Conservation (phyloP, 73 alveolate species). For the Halteria grandinella region DNA sequence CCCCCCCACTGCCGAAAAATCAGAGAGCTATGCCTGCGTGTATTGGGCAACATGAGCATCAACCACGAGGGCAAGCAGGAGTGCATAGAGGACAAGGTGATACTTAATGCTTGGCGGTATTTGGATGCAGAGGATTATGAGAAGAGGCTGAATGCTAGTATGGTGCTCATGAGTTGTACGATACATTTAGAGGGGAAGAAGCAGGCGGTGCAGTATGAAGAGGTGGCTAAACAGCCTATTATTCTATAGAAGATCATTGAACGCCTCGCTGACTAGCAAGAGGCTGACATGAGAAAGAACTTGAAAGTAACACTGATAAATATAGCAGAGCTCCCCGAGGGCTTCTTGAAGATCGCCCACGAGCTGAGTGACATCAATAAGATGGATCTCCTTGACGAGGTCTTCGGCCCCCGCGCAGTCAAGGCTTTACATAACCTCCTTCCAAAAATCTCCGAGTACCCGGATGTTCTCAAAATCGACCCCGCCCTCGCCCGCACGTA, state of each 20-base stretch:
- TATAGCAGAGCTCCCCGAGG: conserved; percentile 91
- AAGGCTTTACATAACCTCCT: conserved; percentile 83
- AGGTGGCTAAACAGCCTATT: conserved; percentile 59
- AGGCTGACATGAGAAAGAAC: conserved; percentile 80
- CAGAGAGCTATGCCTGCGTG: conserved; percentile 79
- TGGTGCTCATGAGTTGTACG: conserved; percentile 76
- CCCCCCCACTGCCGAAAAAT: conserved; percentile 44
- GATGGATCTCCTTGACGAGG: conserved; percentile 85
- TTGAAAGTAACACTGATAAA: conserved; percentile 81
- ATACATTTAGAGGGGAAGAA: conserved; percentile 75
- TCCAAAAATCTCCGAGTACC: conserved; percentile 79
- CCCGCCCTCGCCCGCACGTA: conserved; percentile 67
- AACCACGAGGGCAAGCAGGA: conserved; percentile 90
- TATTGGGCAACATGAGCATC: conserved; percentile 84
- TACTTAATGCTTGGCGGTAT: conserved; percentile 82
- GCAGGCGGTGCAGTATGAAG: conserved; percentile 67
- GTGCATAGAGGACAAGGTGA: conserved; percentile 81
- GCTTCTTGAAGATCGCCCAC: conserved; percentile 86
- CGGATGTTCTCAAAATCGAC: conserved; percentile 82
- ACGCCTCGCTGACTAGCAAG: conserved; percentile 62
- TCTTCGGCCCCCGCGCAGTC: conserved; percentile 84
- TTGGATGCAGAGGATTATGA: conserved; percentile 64
- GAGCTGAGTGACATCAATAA: conserved; percentile 79
- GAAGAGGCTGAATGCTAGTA: conserved; percentile 60
- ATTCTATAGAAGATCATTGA: conserved; percentile 76